Conservation (phyloP, 805 yeast species). For the Henningerozyma blattae region DNA sequence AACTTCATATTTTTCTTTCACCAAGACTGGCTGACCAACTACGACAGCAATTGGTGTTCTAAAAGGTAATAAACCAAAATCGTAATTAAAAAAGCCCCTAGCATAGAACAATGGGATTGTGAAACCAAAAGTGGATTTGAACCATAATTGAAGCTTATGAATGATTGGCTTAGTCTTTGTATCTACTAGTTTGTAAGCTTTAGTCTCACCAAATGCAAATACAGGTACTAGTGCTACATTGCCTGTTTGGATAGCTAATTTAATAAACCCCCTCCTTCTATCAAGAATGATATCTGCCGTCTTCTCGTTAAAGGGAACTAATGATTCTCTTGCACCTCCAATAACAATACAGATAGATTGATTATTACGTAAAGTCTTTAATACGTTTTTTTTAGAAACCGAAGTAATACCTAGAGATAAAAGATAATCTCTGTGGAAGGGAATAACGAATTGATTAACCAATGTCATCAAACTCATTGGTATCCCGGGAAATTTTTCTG, state of each 20-base stretch:
- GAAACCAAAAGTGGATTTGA: conserved; percentile 64
- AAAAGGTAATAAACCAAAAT: conserved; percentile 82
- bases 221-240: conserved; percentile 77
- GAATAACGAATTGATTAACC: conserved; percentile 70
- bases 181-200: conserved; percentile 40
- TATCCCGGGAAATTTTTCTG: conserved; percentile 71
- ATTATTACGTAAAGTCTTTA: conserved; percentile 46
- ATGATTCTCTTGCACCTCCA: conserved; percentile 91
- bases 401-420: conserved; percentile 73
- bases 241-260: conserved; percentile 70
- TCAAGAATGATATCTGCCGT: conserved; percentile 56
- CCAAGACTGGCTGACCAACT: conserved; percentile 52
- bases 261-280: conserved; percentile 79
- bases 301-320: conserved; percentile 46
- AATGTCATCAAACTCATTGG: conserved; percentile 67
- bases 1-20: conserved; percentile 34
- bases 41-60: conserved; percentile 71
- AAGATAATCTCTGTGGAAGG: conserved; percentile 78
- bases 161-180: conserved; percentile 34
- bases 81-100: conserved; percentile 84
- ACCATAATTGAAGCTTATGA: conserved; percentile 52
- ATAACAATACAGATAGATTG: conserved; percentile 81
- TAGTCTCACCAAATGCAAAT: conserved; percentile 83
- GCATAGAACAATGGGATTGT: conserved; percentile 89
- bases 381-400: conserved; percentile 65